Base-by-base conservation (phyloP, 164 flowering plant species). In the Taxillus chinensis region DNA sequence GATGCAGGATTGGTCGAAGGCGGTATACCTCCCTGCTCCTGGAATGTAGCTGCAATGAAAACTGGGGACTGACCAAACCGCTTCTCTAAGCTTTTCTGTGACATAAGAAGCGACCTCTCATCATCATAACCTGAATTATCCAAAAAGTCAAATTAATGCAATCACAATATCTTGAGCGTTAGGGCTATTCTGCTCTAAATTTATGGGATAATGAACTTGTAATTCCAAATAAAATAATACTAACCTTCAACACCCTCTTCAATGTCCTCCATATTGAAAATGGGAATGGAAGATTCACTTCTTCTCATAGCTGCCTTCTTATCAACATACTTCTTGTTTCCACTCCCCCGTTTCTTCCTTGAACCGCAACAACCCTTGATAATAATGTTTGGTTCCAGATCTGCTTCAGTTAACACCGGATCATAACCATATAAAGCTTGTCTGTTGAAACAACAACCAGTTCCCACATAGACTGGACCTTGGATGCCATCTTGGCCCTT, bases 391-490 rank as follows among this genome's bases (percentile, higher is more conserved):
- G 98, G 98, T 64, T 93, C 86, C 74, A 93, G 67, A 77, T 93
- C 98, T 63, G 77, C 96, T 70, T 90, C 97, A 37, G 92, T 81
- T 66, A 93, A 75, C 61, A 93, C 83, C 41, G 99, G 97, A 72
- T 90, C 97, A 77, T 93, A 90, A 42, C 99, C 99, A 79, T 93
- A 93, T 14, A 93, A 72, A 63, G 99, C 99, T 71, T 90, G 97
- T 78, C 99, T 79, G 70, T 89, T 93, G 77, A 93, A 93, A 79
- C 96, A 89, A 64, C 96, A 88, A 39, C 99, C 99, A 13, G 99
- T 93, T 60, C 99, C 99, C 76, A 93, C 99, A 67, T 93, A 93
- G 39, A 93, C 92, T 27, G 99, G 99, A 41, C 99, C 99, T 68
- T 93, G 99, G 70, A 93, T 75, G 67, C 98, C 98, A 80, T 93